These are phyloP conservation scores for Eurotiales sp. DNA, from an alignment of 2,329 filamentous ascomycete genomes.

Conservation along the genomic window DNA sequence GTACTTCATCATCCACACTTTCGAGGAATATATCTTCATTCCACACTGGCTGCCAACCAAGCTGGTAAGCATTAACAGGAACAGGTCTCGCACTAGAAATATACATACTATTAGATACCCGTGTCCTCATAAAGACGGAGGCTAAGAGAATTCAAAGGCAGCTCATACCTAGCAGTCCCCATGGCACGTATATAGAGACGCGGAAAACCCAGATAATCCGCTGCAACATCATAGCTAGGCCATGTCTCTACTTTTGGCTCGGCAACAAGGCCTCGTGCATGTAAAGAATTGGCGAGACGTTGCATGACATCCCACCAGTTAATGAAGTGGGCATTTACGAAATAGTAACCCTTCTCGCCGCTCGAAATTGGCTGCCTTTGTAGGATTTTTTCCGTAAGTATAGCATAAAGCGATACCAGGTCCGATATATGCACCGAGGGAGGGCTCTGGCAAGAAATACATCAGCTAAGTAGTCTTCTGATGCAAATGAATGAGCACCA, in stretches of 20 bases:
- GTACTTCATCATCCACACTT: conserved; percentile 7
- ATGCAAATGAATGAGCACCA: no score
- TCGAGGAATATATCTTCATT: neutral
- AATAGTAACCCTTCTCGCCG: neutral
- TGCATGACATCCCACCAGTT: conserved; percentile 4
- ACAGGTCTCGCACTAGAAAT: neutral
- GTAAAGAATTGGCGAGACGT: neutral
- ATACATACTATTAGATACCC: neutral
- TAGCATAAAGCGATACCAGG: neutral
- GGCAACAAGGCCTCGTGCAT: neutral
- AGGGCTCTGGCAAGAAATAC: neutral
- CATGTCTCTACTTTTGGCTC: neutral
- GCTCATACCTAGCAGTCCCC: neutral
- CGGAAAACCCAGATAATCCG: conserved; percentile 1
- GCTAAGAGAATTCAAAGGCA: neutral
- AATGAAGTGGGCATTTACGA: neutral
- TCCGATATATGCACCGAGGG: conserved; percentile 1
- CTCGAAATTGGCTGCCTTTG: neutral
- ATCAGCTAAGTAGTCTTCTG: no score
- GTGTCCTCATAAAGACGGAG: neutral
- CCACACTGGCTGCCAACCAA: conserved; percentile 4
- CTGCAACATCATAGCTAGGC: conserved; percentile 4
- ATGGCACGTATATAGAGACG: neutral
- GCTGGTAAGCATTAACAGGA: neutral
- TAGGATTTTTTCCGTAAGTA: neutral